Evolutionary conservation across 179 eudicot species (phyloP), one percentile per base, ranked within the genome.

Genomic region (Vitellaria paradoxa): DNA sequence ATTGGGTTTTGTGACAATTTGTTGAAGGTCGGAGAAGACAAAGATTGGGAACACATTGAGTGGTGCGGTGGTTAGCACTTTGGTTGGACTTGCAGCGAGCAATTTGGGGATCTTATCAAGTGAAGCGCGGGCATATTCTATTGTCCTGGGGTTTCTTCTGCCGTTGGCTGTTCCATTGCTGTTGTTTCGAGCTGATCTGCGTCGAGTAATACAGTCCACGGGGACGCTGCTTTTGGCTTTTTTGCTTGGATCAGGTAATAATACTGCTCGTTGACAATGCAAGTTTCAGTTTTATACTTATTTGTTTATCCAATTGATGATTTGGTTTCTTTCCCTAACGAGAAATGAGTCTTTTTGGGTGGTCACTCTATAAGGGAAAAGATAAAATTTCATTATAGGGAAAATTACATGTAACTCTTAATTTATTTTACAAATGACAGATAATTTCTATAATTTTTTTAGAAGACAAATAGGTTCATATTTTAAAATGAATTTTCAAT

Each of bases 141-240:
- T 89, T 23, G 97, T 93, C 10, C 72, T 89, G 74, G 90, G 86
- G 76, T 90, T 83, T 69, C 79, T 92, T 75, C 92, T 93, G 21
- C 98, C 98, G 1, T 77, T 93, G 85, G 94, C 98, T 79, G 92
- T 93, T 60, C 97, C 98, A 30, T 82, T 93, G 88, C 82, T 93
- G 76, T 88, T 93, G 77, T 92, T 77, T 80, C 85, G 91, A 84
- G 98, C 98, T 6, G 97, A 93, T 71, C 73, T 93, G 84, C 89
- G 91, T 9, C 87, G 86, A 49, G 90, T 93, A 14, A 74, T 93
- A 62, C 78, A 86, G 75, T 93, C 98, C 7, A 90, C 98, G 6
- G 97, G 98, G 77, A 87, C 87, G 47, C 79, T 93, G 79, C 91
- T 93, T 23, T 80, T 92, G 84, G 98, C 98, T 45, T 93, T 93